phyloP scores from a whole-genome alignment of 2,329 filamentous ascomycete genomes.

The Aphanocladium album region DNA sequence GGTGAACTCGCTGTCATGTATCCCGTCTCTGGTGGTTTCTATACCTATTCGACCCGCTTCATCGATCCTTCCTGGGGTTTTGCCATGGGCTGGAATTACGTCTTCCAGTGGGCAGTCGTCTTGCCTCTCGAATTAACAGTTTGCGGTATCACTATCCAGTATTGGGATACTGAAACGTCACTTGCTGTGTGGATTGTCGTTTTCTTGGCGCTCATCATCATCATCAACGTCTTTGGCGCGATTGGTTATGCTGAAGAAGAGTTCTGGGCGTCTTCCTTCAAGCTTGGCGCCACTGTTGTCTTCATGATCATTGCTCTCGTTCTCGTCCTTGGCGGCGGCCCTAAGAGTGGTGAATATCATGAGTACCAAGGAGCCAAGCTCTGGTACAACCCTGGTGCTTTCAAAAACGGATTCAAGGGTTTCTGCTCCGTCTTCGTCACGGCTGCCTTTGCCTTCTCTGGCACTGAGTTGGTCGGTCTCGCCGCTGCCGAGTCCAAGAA shows the following conservation, averaged over 20 bases:
- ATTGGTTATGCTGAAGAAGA: constrained; percentile 51
- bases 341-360: constrained; percentile 36
- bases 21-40: constrained; percentile 59
- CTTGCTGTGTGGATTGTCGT: constrained; percentile 49
- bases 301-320: constrained; percentile 59
- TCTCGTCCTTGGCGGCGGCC: constrained; percentile 54
- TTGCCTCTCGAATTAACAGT: constrained; percentile 48
- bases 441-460: constrained; percentile 63
- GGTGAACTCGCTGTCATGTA: constrained; percentile 59
- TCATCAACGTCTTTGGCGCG: constrained; percentile 52
- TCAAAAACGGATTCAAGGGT: constrained; percentile 65
- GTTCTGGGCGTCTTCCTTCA: constrained; percentile 50
- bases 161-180: constrained; percentile 44
- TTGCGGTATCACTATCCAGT: constrained; percentile 44
- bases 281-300: constrained; percentile 51
- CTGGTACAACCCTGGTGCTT: constrained; percentile 44
- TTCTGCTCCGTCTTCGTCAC: constrained; percentile 66
- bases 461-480: constrained; percentile 64
- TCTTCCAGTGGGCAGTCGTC: constrained; percentile 47
- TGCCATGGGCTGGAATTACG: constrained; percentile 45
- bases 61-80: constrained; percentile 58
- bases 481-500: constrained; percentile 64
- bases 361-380: constrained; percentile 39
- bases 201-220: constrained; percentile 44
- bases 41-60: constrained; percentile 56